Evolutionary conservation across 768 basidiomycete genomes (phyloP), one percentile per base, ranked within the genome.

Genomic region (Psilocybe subaeruginosa): DNA sequence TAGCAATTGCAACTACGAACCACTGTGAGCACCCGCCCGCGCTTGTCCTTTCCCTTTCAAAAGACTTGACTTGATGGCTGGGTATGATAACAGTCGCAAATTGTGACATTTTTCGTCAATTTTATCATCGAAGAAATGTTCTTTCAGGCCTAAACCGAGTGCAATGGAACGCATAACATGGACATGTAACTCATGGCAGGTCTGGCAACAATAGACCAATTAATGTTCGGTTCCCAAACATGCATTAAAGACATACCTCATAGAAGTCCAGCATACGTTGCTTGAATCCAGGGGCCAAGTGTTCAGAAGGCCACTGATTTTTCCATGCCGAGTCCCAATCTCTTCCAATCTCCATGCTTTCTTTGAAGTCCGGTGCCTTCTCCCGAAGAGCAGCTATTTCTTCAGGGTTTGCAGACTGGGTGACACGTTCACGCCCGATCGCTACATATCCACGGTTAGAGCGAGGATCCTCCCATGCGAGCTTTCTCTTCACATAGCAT

Each of bases 301-400:
- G 68, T 67, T 91, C 86, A 46, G 77, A 74, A 3, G 91, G 93
- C 93, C 94, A 95, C 64, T 82, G 81, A 71, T 96, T 96, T 61
- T 83, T 86, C 88, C 89, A 92, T 41, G 75, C 80, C 14, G 82
- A 77, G 65, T 91, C 92, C 86, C 89, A 90, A 60, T 96, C 92
- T 27, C 90, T 82, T 31, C 94, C 93, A 48, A 96, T 94, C 72
- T 96, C 93, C 87, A 95, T 93, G 7, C 86, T 80, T 73, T 95
- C 93, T 73, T 93, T 93, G 75, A 76, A 86, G 70, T 93, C 93
- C 0, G 93, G 93, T 0, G 93, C 86, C 61, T 85, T 86, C 60
- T 76, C 78, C n/a, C 93, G 86, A 19, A 95, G 76, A 47, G 80
- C 73, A 48, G 87, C 88, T 65, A 95, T 94, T 75, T 93, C 92